Percentiles rank a stretch among this genome's conserved stretches.
These are phyloP conservation scores for Scenedesmus sp. DNA, from an alignment of 163 green algal genomes.

Conservation along the genomic window DNA sequence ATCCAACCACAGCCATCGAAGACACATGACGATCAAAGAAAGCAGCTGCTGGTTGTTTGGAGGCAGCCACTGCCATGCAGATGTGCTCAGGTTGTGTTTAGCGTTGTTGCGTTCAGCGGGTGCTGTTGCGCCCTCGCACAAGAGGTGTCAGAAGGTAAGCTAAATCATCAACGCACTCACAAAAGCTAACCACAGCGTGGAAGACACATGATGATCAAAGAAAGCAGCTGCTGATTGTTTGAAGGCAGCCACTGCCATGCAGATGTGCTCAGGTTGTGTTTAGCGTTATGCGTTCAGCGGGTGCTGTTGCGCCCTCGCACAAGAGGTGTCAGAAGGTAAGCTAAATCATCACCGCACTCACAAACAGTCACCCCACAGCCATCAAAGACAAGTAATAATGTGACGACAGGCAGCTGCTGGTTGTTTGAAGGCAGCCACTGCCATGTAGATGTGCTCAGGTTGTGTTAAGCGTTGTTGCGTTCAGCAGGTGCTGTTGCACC, in stretches of 20 bases:
- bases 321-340: constrained; percentile 53
- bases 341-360: constrained; percentile 40
- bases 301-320: constrained; percentile 13
- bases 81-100: constrained; percentile 27
- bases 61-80: not conserved
- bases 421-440: not conserved
- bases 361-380: too few relatives aligned
- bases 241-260: not conserved
- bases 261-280: constrained; percentile 17
- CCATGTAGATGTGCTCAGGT: constrained; percentile 8
- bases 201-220: too few relatives aligned
- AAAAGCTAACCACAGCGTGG: too few relatives aligned
- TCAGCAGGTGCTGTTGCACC: not conserved
- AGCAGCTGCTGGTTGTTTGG: not conserved
- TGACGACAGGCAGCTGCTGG: not conserved
- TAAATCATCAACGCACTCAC: constrained; percentile 33
- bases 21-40: too few relatives aligned
- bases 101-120: constrained; percentile 47
- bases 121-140: constrained; percentile 25
- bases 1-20: too few relatives aligned
- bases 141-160: constrained; percentile 52
- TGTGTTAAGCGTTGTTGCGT: constrained; percentile 42
- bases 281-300: constrained; percentile 45
- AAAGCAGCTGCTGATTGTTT: not conserved
- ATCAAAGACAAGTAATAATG: too few relatives aligned